These are phyloP conservation scores for Irpex sp. DNA, from an alignment of 1,284 basidiomycete genomes.

Conservation along the genomic window DNA sequence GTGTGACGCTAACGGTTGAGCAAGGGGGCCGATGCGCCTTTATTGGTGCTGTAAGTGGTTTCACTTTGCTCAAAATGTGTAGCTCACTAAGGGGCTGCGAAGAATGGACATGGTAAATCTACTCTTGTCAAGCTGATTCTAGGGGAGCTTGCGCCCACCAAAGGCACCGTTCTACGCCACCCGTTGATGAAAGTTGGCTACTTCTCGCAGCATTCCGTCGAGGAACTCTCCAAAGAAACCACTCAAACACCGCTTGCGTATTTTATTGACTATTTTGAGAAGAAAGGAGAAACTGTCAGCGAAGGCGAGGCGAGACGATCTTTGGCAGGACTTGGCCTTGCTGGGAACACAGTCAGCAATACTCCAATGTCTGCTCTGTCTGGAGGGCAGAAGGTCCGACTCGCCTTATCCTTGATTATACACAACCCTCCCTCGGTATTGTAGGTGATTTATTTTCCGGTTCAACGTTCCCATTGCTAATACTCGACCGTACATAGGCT, in stretches of 20 bases:
- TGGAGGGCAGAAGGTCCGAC: constrained; percentile 54
- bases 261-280: constrained; percentile 29
- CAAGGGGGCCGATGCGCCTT: constrained; percentile 53
- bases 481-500: constrained; percentile 20
- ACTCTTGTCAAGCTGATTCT: constrained; percentile 57
- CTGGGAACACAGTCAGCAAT: constrained; percentile 39
- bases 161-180: constrained; percentile 52
- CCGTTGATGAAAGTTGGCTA: constrained; percentile 51
- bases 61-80: neutral
- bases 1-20: constrained; percentile 51
- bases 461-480: constrained; percentile 13
- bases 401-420: constrained; percentile 42
- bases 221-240: constrained; percentile 33
- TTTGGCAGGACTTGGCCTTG: constrained; percentile 46
- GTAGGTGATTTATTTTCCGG: constrained; percentile 7
- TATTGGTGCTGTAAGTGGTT: constrained; percentile 35
- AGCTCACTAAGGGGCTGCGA: neutral
- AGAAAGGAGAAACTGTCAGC: constrained; percentile 25
- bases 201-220: constrained; percentile 53
- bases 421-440: constrained; percentile 48
- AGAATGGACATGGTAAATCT: constrained; percentile 52
- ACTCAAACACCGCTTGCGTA: constrained; percentile 36
- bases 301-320: constrained; percentile 34
- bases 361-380: constrained; percentile 42
- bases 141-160: constrained; percentile 42